phyloP scores from a whole-genome alignment of 1,139 yeast species.

The Kazachstania sp. region DNA sequence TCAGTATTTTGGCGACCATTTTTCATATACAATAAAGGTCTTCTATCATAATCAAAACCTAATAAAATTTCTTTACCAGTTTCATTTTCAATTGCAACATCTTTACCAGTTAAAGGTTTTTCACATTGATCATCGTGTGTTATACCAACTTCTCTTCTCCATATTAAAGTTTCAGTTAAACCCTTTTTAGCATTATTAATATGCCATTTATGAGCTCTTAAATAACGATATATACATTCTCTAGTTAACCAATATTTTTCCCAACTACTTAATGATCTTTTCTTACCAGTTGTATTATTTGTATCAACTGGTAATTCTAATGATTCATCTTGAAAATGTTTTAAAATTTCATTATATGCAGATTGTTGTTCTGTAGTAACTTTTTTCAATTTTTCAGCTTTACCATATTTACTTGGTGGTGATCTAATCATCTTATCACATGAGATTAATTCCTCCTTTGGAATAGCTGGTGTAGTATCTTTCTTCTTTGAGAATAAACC shows the following conservation, averaged over 20 bases:
- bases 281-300: conserved; percentile 28
- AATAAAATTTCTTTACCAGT: conserved; percentile 83
- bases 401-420: conserved; percentile 22
- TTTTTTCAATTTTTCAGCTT: conserved; percentile 17
- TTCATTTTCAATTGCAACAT: conserved; percentile 62
- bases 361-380: conserved; percentile 46
- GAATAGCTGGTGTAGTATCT: conserved; percentile 6
- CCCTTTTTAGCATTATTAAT: conserved; percentile 59
- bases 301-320: conserved; percentile 29
- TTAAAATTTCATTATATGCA: conserved; percentile 49
- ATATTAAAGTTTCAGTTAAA: conserved; percentile 62
- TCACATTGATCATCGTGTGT: conserved; percentile 37
- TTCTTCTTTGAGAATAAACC: conserved; percentile 25
- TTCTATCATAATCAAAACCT: conserved; percentile 75
- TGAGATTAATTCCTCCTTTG: conserved; percentile 17
- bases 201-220: conserved; percentile 88
- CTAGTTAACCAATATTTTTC: conserved; percentile 85
- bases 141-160: conserved; percentile 91
- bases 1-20: conserved; percentile 93
- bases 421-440: conserved; percentile 16
- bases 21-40: conserved; percentile 82
- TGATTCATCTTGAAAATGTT: conserved; percentile 46
- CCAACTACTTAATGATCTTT: conserved; percentile 38
- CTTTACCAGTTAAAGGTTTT: conserved; percentile 47
- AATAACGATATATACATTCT: conserved; percentile 78